Evolutionary conservation across 176 grass and related monocot genomes (phyloP).

Genomic region (Zizania latifolia): DNA sequence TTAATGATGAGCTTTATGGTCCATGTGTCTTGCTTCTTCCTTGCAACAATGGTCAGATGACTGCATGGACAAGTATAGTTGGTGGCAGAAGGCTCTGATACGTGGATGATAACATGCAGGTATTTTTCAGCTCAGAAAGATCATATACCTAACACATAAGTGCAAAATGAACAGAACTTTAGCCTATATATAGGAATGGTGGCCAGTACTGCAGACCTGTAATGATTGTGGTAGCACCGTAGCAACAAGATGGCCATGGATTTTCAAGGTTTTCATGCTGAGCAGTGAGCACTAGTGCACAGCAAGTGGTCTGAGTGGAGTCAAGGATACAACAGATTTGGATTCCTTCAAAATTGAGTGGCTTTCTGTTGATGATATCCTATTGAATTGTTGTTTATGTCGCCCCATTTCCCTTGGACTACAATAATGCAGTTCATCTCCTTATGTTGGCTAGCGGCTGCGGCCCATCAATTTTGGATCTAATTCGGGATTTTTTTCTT

Average conservation of each 20-base stretch:
- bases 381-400: neutral
- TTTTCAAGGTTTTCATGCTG: constrained; percentile 18
- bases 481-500: too few species aligned
- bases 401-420: neutral
- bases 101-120: constrained; percentile 30
- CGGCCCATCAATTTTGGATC: too few species aligned
- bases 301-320: neutral
- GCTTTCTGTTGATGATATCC: neutral
- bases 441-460: neutral
- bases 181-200: neutral
- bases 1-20: constrained; percentile 23
- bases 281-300: neutral
- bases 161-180: constrained; percentile 1
- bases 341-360: constrained; percentile 16
- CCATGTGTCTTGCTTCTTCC: neutral
- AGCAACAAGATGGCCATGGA: constrained; percentile 15
- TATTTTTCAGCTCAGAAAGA: constrained; percentile 2
- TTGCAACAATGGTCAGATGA: neutral
- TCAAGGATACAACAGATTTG: neutral
- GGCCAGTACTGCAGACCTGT: neutral
- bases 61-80: constrained; percentile 29
- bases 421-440: neutral
- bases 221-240: neutral
- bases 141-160: neutral
- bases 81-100: constrained; percentile 28